Evolutionary conservation across 306 rosid species (phyloP).

Genomic region (Quillaja saponaria): DNA sequence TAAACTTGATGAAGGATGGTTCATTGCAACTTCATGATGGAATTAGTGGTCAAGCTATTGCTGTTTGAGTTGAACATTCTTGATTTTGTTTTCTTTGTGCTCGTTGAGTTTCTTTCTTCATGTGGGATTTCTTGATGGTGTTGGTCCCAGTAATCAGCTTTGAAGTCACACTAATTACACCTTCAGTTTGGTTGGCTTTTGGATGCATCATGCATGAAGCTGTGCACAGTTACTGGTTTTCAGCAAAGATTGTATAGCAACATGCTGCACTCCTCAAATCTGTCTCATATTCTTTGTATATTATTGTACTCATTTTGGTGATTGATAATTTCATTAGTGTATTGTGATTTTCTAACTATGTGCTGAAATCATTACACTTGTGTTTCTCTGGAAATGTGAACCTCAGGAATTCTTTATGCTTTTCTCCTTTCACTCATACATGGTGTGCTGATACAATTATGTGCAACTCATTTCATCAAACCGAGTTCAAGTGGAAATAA

Average conservation of each 20-base stretch:
- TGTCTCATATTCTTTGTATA: constrained; percentile 57
- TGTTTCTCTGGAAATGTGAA: constrained; percentile 26
- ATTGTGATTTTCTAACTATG: constrained; percentile 37
- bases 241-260: constrained; percentile 27
- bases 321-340: constrained; percentile 47
- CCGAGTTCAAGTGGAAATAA: too few relatives aligned
- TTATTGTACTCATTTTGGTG: constrained; percentile 44
- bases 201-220: constrained; percentile 31
- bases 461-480: too few relatives aligned
- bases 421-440: too few relatives aligned
- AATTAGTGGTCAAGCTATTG: constrained; percentile 75
- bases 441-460: too few relatives aligned
- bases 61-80: constrained; percentile 54
- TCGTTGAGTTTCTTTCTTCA: constrained; percentile 40
- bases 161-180: constrained; percentile 17
- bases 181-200: constrained; percentile 32
- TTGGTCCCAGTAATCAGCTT: not conserved
- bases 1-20: constrained; percentile 95
- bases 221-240: constrained; percentile 34
- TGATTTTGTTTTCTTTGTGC: constrained; percentile 32
- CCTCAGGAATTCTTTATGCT: too few relatives aligned
- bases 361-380: constrained; percentile 27
- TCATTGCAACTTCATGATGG: constrained; percentile 93
- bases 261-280: constrained; percentile 36
- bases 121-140: constrained; percentile 35